These are phyloP conservation scores for Aspergillus eucalypticola DNA, from an alignment of 2,329 filamentous ascomycete genomes.

Conservation along the genomic window DNA sequence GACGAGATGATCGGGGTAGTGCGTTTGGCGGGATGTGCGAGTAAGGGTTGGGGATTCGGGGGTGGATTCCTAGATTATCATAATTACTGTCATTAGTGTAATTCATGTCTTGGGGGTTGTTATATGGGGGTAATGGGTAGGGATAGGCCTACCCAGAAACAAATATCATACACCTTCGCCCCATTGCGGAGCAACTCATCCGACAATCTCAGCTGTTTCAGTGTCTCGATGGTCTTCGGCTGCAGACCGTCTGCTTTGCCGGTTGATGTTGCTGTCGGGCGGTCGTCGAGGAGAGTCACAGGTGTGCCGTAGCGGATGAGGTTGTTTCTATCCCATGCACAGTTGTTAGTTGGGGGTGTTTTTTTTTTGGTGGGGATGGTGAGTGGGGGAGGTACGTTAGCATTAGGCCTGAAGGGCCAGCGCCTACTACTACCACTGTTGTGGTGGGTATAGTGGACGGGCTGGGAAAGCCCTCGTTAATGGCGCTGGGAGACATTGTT, in stretches of 20 bases:
- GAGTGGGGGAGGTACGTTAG: conserved; percentile 32
- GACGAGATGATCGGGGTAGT: conserved; percentile 60
- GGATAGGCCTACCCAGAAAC: conserved; percentile 61
- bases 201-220: conserved; percentile 72
- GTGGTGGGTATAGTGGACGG: conserved; percentile 17
- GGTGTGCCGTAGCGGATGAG: conserved; percentile 67
- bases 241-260: conserved; percentile 72
- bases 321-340: conserved; percentile 41
- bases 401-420: conserved; percentile 50
- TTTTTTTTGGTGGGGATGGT: too few relatives aligned
- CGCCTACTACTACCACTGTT: conserved; percentile 43
- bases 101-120: too few relatives aligned
- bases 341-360: background rate
- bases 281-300: conserved; percentile 67
- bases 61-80: conserved; percentile 9
- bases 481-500: conserved; percentile 32
- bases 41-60: conserved; percentile 46
- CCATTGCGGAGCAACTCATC: conserved; percentile 67
- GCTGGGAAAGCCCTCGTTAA: conserved; percentile 28
- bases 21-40: conserved; percentile 65
- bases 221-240: conserved; percentile 76
- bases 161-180: conserved; percentile 71
- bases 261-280: conserved; percentile 66
- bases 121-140: background rate
- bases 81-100: too few relatives aligned